Evolutionary conservation across 1,284 basidiomycete species (phyloP), one percentile per base, ranked within the genome.

Genomic region (Leccinum fuscescens): DNA sequence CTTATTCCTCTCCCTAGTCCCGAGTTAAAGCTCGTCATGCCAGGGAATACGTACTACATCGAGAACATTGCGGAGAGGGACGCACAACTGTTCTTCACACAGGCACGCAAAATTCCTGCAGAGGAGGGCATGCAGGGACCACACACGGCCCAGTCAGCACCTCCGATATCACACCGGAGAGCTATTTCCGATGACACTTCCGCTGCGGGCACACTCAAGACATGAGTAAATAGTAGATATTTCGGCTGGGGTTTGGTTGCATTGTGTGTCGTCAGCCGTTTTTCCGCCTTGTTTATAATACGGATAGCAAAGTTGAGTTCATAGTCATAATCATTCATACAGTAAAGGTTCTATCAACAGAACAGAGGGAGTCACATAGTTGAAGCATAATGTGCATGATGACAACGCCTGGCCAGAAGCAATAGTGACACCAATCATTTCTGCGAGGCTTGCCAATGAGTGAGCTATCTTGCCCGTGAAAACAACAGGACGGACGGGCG

Each of bases 1-100:
- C 17, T n/a, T 20, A 17, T 12, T 9, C 22, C 37, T 24, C 20
- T 35, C 17, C 46, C 3, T 5, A 15, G 44, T 27, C 42, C 50
- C 55, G 39, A 29, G 35, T 29, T 63, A 14, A 51, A 22, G 4
- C 29, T 55, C 7, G 4, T 27, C 3, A 27, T 29, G 20, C 12
- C 68, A 92, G 94, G 94, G 29, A 99, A 99, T 74, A 84, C 83
- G 6, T 99, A 99, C 74, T 85, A 85, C 57, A 93, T 99, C 71
- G 84, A 90, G 69, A 98, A 98, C 74, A 88, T 96, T 22, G 86
- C 85, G 17, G 82, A 90, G 49, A 84, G 92, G 31, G 88, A 91
- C 55, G 91, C 90, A 11, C 86, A 85, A 68, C 76, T 99, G 7
- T 96, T 96, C 79, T 99, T 99, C 76, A 89, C 94, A 0, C 97